These are phyloP conservation scores for Xylaria sp. DNA, from an alignment of 2,329 filamentous ascomycete genomes.

Conservation along the genomic window DNA sequence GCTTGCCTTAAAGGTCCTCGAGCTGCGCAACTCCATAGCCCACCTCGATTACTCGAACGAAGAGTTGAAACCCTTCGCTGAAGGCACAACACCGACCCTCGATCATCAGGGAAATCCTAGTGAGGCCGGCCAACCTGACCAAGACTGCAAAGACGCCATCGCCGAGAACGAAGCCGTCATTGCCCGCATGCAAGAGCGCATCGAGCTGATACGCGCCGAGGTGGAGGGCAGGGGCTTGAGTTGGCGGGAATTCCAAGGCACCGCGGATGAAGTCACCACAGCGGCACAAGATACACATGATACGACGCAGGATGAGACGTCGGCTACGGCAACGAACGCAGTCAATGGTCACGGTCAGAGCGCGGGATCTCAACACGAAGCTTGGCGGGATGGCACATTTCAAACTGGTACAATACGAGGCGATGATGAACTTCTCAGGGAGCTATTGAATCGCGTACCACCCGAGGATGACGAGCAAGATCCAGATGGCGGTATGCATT, in stretches of 20 bases:
- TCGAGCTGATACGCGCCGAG: constrained; percentile 71
- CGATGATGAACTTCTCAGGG: constrained; percentile 68
- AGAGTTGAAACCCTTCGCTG: constrained; percentile 75
- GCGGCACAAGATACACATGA: constrained; percentile 12
- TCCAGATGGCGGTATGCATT: constrained; percentile 68
- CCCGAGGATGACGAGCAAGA: constrained; percentile 57
- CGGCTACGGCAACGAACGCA: constrained; percentile 36
- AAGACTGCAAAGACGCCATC: constrained; percentile 79
- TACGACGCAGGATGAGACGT: constrained; percentile 9
- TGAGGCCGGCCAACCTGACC: constrained; percentile 60
- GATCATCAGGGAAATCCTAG: constrained; percentile 39
- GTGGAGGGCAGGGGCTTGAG: constrained; percentile 66
- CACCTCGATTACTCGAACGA: constrained; percentile 80
- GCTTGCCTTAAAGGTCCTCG: constrained; percentile 78
- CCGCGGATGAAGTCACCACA: constrained; percentile 51
- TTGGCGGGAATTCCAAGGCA: constrained; percentile 66
- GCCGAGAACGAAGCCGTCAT: constrained; percentile 77
- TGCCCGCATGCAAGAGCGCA: constrained; percentile 71
- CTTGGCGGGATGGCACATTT: constrained; percentile 73
- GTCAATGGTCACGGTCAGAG: constrained; percentile 42
- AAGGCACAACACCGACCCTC: constrained; percentile 54
- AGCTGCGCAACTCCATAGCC: constrained; percentile 77
- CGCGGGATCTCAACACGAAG: constrained; percentile 48
- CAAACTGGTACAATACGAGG: constrained; percentile 66
- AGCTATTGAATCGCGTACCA: constrained; percentile 65